Evolutionary conservation across 1,139 yeast species (phyloP), one percentile per base, ranked within the genome.

Genomic region (Hyphopichia burtonii): DNA sequence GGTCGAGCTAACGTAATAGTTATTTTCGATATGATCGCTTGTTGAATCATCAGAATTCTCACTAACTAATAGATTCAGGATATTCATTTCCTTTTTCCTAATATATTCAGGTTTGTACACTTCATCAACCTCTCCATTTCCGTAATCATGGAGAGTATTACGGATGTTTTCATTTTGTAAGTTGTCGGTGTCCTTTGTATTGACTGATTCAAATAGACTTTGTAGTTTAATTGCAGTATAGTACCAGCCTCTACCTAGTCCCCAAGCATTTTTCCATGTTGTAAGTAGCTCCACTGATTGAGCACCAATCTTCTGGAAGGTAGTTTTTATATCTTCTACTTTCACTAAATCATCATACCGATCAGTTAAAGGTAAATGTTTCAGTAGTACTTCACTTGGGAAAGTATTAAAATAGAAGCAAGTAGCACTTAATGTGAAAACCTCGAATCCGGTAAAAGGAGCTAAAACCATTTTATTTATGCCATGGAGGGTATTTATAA

Each of bases 371-470:
- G 50, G 48, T 17, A 50, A 47, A 31, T 55, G 42, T 19, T 46
- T 43, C 25, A 41, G 39, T 31, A 58, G 38, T 2, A 58, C 47
- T 19, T 51, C 47, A 20, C 45, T 39, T 2, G 71, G 68, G 45
- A 63, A 66, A 0, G 64, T 59, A 30, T 58, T 55, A 37, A 67
- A 56, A 38, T 62, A 67, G 19, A 65, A 51, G 20, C 66, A 54
- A 0, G 71, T 66, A 3, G 64, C 61, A 2, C 68, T 64, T 14
- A 59, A 53, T 8, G 71, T 66, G 48, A 63, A 66, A 2, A 66
- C 63, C 44, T 66, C 66, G 46, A 67, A 66, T 2, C 70, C 69
- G 3, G 71, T 63, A 44, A 66, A 66, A 12, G 72, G 72, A 2
- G 72, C 71, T 32, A 65, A 56, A 6, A 67, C 70, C 65, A 67